Evolutionary conservation across 257 asterid species (phyloP).

Genomic region (Fraxinus pennsylvanica): DNA sequence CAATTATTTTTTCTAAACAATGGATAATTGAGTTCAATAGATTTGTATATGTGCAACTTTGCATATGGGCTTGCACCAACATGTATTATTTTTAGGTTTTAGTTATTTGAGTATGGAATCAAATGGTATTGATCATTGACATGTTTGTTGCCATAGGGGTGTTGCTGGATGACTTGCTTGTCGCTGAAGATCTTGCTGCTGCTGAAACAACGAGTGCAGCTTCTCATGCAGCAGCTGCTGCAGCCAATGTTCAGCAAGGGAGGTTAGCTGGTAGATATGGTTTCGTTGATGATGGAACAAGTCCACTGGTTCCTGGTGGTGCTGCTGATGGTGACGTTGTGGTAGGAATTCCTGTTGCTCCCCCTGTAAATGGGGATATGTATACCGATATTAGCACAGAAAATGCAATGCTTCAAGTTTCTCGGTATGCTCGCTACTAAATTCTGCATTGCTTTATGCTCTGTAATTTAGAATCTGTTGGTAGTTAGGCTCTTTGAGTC

Average conservation of each 20-base stretch:
- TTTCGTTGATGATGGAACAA: slow-evolving; percentile 61
- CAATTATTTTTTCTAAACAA: neutral
- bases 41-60: neutral
- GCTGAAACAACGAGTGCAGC: slow-evolving; percentile 96
- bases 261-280: slow-evolving; percentile 71
- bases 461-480: slow-evolving; percentile 7
- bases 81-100: neutral
- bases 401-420: slow-evolving; percentile 76
- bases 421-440: slow-evolving; percentile 51
- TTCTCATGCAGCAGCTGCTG: slow-evolving; percentile 93
- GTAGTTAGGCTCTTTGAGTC: slow-evolving; percentile 17
- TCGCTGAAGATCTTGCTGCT: slow-evolving; percentile 98
- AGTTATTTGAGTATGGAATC: slow-evolving; percentile 9
- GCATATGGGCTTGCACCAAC: neutral
- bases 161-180: slow-evolving; percentile 88
- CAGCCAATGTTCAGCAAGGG: slow-evolving; percentile 60
- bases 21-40: neutral
- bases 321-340: slow-evolving; percentile 81
- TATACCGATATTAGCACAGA: slow-evolving; percentile 92
- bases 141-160: slow-evolving; percentile 58
- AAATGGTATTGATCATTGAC: slow-evolving; percentile 19
- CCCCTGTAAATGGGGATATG: slow-evolving; percentile 88
- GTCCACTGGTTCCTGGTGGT: slow-evolving; percentile 50
- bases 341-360: slow-evolving; percentile 91
- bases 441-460: slow-evolving; percentile 21